Evolutionary conservation across 2,329 filamentous ascomycete genomes (phyloP).

Genomic region (Fusarium sp.): DNA sequence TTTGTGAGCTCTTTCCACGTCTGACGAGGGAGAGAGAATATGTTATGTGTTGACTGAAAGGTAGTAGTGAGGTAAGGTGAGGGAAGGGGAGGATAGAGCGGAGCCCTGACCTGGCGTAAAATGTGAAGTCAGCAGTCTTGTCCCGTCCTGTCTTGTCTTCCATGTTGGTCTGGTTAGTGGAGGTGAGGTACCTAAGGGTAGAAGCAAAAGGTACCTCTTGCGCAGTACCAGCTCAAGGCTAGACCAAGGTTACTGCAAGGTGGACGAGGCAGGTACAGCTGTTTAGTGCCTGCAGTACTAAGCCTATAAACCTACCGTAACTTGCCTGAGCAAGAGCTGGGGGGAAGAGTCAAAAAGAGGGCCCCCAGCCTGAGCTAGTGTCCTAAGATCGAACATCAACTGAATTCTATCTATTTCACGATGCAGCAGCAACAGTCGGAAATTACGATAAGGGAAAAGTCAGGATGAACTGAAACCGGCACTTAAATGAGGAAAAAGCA

Average conservation of each 20-base stretch:
- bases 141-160: background rate
- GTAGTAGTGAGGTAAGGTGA: slow-evolving; percentile 26
- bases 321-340: slow-evolving; percentile 19
- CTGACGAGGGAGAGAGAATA: slow-evolving; percentile 44
- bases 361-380: slow-evolving; percentile 25
- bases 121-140: slow-evolving; percentile 35
- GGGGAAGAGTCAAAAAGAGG: slow-evolving; percentile 28
- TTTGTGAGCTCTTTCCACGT: slow-evolving; percentile 48
- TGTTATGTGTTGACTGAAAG: slow-evolving; percentile 31
- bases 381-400: slow-evolving; percentile 21
- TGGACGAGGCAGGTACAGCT: slow-evolving; percentile 28
- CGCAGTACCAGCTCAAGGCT: slow-evolving; percentile 16
- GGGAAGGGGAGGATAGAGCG: slow-evolving; percentile 27
- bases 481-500: slow-evolving; percentile 5
- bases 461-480: slow-evolving; percentile 2
- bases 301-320: slow-evolving; percentile 17
- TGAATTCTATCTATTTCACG: slow-evolving; percentile 12
- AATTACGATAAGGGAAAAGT: background rate
- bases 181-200: slow-evolving; percentile 1
- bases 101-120: slow-evolving; percentile 18
- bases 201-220: slow-evolving; percentile 9
- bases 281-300: slow-evolving; percentile 20
- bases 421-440: slow-evolving; percentile 4
- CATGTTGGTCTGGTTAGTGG: background rate
- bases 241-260: slow-evolving; percentile 20